Conservation (phyloP, 192 early-diverging fungal genomes). For the Diversispora epigaea region DNA sequence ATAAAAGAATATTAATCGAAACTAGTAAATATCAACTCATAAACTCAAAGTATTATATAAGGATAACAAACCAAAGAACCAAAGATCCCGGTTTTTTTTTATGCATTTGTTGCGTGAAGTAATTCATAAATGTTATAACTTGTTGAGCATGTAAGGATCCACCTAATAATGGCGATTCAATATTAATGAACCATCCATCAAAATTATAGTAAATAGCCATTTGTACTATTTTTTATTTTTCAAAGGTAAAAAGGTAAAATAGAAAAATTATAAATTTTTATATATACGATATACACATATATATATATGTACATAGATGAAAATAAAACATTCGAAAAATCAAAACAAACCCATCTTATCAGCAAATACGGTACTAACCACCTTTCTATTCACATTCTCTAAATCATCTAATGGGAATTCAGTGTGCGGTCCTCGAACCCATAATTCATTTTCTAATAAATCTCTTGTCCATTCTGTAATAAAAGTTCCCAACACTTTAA, state of each 20-base stretch:
- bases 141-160: constrained; percentile 36
- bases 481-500: constrained; percentile 57
- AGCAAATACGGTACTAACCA: constrained; percentile 53
- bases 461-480: constrained; percentile 59
- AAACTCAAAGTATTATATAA: not conserved
- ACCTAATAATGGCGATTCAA: constrained; percentile 52
- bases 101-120: constrained; percentile 51
- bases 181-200: constrained; percentile 69
- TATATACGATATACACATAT: too few relatives aligned
- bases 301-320: not conserved
- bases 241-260: not conserved
- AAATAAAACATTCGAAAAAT: not conserved
- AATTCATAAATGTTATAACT: constrained; percentile 43
- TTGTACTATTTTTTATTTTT: constrained; percentile 40
- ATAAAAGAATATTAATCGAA: not conserved
- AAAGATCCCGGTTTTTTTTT: constrained; percentile 46
- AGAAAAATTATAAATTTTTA: too few relatives aligned
- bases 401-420: not conserved
- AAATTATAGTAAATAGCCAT: constrained; percentile 63
- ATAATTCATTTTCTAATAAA: constrained; percentile 50
- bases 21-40: not conserved
- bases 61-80: constrained; percentile 60
- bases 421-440: constrained; percentile 53
- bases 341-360: constrained; percentile 52
- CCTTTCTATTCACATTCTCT: constrained; percentile 36